Evolutionary conservation across 2,329 filamentous ascomycete genomes (phyloP).

Genomic region (Chalaropsis thielavioides): DNA sequence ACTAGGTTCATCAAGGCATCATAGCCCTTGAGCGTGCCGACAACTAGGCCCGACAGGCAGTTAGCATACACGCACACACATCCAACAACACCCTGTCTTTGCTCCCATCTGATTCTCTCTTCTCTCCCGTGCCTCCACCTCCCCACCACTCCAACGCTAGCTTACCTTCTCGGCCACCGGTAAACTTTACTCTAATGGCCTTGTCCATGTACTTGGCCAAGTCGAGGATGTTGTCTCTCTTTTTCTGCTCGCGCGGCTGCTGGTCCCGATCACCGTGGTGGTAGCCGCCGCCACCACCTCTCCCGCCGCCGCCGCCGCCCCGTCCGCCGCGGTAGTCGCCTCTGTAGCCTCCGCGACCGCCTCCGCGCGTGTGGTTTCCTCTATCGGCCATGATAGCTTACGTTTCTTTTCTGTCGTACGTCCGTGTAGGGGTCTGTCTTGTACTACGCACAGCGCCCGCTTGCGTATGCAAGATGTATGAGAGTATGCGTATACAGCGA

Average conservation of each 20-base stretch:
- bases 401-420: not conserved
- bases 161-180: slow-evolving; percentile 77
- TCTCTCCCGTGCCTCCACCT: not conserved
- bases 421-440: not conserved
- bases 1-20: slow-evolving; percentile 98
- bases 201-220: slow-evolving; percentile 95
- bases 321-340: slow-evolving; percentile 29
- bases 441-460: not conserved
- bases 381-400: slow-evolving; percentile 16
- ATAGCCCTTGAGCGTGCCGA: slow-evolving; percentile 82
- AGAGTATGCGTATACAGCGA: not conserved
- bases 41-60: slow-evolving; percentile 42
- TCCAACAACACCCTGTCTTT: not conserved
- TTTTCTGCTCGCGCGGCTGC: slow-evolving; percentile 65
- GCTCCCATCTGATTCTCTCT: no score
- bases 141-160: not conserved
- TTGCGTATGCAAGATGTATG: not conserved
- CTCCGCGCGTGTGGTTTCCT: slow-evolving; percentile 29
- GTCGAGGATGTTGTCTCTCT: slow-evolving; percentile 88
- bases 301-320: slow-evolving; percentile 33
- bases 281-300: slow-evolving; percentile 32
- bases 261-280: slow-evolving; percentile 28
- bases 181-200: slow-evolving; percentile 90
- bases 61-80: slow-evolving; percentile 12
- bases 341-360: slow-evolving; percentile 30